Evolutionary conservation across 495 filamentous ascomycete species (phyloP).

Genomic region (Podospora pseudopauciseta): DNA sequence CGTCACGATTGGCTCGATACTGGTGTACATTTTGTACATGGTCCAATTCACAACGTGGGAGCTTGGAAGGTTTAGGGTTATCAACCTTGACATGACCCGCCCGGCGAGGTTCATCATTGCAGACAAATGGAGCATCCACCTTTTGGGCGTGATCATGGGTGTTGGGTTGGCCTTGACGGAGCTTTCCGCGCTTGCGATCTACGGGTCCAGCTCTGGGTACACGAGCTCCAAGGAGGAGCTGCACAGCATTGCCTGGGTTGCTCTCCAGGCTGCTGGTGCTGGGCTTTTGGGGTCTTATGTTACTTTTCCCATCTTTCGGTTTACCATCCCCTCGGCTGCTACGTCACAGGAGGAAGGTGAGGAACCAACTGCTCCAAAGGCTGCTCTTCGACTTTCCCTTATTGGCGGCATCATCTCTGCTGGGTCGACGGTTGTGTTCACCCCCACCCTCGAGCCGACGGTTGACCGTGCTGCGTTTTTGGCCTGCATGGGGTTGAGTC

Average conservation of each 20-base stretch:
- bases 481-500: slow-evolving; percentile 19
- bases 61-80: slow-evolving; percentile 10
- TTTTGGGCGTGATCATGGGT: slow-evolving; percentile 19
- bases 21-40: slow-evolving; percentile 21
- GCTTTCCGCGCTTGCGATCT: slow-evolving; percentile 18
- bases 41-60: slow-evolving; percentile 16
- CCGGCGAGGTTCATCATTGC: slow-evolving; percentile 18
- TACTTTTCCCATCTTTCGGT: background rate
- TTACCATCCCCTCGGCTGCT: background rate
- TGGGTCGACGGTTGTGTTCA: slow-evolving; percentile 11
- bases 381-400: slow-evolving; percentile 7
- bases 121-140: slow-evolving; percentile 19
- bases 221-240: slow-evolving; percentile 18
- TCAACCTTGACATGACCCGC: slow-evolving; percentile 5
- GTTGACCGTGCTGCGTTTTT: slow-evolving; percentile 16
- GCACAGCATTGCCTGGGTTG: slow-evolving; percentile 18
- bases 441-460: slow-evolving; percentile 12
- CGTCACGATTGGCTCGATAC: slow-evolving; percentile 12
- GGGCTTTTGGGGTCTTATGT: slow-evolving; percentile 15
- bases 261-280: slow-evolving; percentile 16
- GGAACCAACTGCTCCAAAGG: background rate
- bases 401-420: slow-evolving; percentile 20
- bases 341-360: background rate
- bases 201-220: slow-evolving; percentile 6
- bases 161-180: slow-evolving; percentile 17